Conservation (phyloP, 306 rosid species). For the Rosa lucieae region DNA sequence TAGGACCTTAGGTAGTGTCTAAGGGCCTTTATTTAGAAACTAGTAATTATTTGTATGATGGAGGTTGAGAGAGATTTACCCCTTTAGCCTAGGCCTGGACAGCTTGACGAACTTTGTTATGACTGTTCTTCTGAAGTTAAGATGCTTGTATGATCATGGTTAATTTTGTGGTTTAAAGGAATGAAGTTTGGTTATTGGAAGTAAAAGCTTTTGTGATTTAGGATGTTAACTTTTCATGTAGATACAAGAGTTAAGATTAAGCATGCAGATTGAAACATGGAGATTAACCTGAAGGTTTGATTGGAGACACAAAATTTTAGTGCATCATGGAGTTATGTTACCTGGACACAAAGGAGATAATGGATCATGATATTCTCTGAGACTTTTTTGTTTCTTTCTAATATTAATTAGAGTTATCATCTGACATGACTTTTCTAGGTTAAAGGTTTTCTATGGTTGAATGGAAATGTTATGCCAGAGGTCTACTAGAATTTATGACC, state of each 20-base stretch:
- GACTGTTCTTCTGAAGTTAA: constrained; percentile 38
- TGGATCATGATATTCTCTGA: constrained; percentile 18
- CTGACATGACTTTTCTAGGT: not conserved
- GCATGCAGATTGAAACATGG: constrained; percentile 35
- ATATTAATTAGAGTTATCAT: constrained; percentile 17
- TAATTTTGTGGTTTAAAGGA: constrained; percentile 27
- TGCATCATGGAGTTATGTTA: constrained; percentile 34
- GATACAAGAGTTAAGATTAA: constrained; percentile 31
- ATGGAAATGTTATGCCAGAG: constrained; percentile 20
- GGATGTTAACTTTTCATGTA: constrained; percentile 40
- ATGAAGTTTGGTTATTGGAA: constrained; percentile 40
- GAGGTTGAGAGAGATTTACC: constrained; percentile 36
- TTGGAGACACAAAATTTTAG: constrained; percentile 26
- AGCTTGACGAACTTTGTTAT: constrained; percentile 41
- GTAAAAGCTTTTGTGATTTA: constrained; percentile 34
- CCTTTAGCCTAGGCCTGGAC: constrained; percentile 39
- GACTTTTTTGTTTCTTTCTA: not conserved
- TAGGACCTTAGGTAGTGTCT: constrained; percentile 49
- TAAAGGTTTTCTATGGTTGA: constrained; percentile 1
- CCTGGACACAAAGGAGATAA: constrained; percentile 22
- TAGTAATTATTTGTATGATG: constrained; percentile 30
- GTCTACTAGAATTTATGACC: not conserved
- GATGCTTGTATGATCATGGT: constrained; percentile 24
- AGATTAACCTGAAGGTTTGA: constrained; percentile 32
- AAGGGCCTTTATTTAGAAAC: constrained; percentile 36